Evolutionary conservation across 495 filamentous ascomycete genomes (phyloP).

Genomic region (Oleoguttula mirabilis): DNA sequence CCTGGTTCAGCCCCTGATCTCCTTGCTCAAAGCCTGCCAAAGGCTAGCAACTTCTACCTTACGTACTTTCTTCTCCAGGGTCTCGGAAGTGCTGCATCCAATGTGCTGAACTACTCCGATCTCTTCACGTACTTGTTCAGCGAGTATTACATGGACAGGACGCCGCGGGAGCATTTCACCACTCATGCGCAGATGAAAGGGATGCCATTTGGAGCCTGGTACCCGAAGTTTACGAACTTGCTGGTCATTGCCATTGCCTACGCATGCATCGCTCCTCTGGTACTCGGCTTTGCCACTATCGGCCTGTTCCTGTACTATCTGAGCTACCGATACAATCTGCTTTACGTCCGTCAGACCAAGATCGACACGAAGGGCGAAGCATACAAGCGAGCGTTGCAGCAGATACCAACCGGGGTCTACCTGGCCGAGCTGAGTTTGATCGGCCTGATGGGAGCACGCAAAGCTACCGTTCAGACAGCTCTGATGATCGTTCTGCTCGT

Average conservation of each 20-base stretch:
- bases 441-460: constrained; percentile 25
- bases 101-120: constrained; percentile 26
- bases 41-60: constrained; percentile 31
- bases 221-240: constrained; percentile 32
- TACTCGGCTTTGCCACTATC: constrained; percentile 29
- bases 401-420: constrained; percentile 29
- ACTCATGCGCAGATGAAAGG: constrained; percentile 23
- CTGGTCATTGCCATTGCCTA: constrained; percentile 32
- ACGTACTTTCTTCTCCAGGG: constrained; percentile 33
- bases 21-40: constrained; percentile 26
- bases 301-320: constrained; percentile 28
- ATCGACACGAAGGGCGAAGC: constrained; percentile 30
- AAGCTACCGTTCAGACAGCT: constrained; percentile 20
- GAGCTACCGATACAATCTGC: constrained; percentile 30
- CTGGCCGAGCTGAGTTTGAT: constrained; percentile 30
- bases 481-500: constrained; percentile 26
- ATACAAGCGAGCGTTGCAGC: constrained; percentile 30
- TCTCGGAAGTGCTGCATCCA: constrained; percentile 22
- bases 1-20: constrained; percentile 22
- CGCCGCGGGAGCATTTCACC: constrained; percentile 28
- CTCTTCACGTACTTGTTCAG: constrained; percentile 24
- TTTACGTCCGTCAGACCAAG: constrained; percentile 26
- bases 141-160: constrained; percentile 26
- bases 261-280: constrained; percentile 31
- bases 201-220: constrained; percentile 26